phyloP scores from a whole-genome alignment of 2,329 filamentous ascomycete genomes.

The Cladosporium halotolerans region DNA sequence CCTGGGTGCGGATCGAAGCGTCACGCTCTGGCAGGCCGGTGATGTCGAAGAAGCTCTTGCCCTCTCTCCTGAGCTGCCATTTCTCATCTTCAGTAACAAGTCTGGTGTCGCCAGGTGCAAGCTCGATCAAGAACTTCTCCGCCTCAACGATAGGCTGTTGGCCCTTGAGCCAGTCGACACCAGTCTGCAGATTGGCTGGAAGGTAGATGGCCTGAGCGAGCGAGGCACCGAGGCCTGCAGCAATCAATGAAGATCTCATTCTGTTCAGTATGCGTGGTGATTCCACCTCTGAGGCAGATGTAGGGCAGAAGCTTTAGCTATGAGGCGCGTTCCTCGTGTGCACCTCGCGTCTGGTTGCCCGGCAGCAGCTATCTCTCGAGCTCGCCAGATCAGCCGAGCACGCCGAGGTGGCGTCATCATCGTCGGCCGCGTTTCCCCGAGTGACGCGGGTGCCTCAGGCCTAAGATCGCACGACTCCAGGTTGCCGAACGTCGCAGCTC shows the following conservation, averaged over 20 bases:
- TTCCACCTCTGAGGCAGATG: not conserved
- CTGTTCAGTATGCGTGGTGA: not conserved
- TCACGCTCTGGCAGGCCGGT: constrained; percentile 61
- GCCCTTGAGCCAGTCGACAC: constrained; percentile 14
- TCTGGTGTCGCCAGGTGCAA: constrained; percentile 71
- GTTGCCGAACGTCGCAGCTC: not conserved
- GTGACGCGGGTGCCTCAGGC: too few species aligned
- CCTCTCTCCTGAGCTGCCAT: constrained; percentile 77
- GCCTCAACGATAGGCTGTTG: constrained; percentile 20
- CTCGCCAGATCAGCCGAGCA: not conserved
- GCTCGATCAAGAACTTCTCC: constrained; percentile 70
- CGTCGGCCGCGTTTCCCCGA: too few species aligned
- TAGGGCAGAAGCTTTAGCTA: not conserved
- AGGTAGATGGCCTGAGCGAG: constrained; percentile 20
- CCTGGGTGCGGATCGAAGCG: constrained; percentile 19
- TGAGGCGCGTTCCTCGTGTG: not conserved
- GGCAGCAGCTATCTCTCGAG: not conserved
- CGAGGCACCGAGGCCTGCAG: constrained; percentile 18
- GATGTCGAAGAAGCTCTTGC: constrained; percentile 90
- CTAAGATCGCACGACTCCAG: too few species aligned
- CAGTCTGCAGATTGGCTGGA: constrained; percentile 15
- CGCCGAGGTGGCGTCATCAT: not conserved
- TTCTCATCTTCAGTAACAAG: constrained; percentile 95
- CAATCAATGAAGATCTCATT: constrained; percentile 20
- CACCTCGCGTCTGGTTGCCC: not conserved